Percentiles rank a stretch among this genome's conserved stretches.
These are phyloP conservation scores for Aspergillus kassunensis DNA, from an alignment of 495 filamentous ascomycete species.

Conservation along the genomic window DNA sequence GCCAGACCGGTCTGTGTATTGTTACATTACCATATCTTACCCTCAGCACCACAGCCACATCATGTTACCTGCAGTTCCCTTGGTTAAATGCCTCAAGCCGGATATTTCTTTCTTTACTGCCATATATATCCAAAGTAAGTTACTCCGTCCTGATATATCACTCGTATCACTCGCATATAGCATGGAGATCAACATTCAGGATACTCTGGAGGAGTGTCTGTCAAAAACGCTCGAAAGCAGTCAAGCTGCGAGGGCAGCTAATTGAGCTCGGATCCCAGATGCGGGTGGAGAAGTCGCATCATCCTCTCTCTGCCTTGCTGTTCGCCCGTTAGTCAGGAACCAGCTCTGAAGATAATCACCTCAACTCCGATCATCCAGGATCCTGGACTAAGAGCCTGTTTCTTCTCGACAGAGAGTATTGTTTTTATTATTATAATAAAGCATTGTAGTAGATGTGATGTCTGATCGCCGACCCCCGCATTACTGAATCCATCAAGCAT, in stretches of 20 bases:
- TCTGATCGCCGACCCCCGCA: conserved; percentile 22
- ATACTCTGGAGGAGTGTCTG: too few species aligned
- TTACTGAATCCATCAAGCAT: conserved; percentile 14
- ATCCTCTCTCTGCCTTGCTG: conserved; percentile 8
- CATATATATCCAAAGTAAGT: too few species aligned
- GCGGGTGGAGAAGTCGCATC: conserved; percentile 22
- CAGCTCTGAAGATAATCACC: conserved; percentile 1
- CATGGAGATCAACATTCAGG: too few species aligned
- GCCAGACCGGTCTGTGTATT: not conserved
- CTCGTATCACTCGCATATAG: too few species aligned
- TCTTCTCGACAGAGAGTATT: not conserved
- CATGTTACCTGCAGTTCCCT: not conserved
- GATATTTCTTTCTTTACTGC: too few species aligned
- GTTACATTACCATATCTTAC: not conserved
- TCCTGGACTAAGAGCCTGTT: too few species aligned
- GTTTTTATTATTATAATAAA: not conserved
- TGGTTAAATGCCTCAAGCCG: not conserved
- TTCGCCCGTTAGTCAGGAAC: conserved; percentile 24
- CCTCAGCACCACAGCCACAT: not conserved
- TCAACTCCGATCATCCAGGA: too few species aligned
- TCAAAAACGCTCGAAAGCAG: too few species aligned
- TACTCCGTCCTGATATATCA: too few species aligned
- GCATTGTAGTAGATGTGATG: not conserved
- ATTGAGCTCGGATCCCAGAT: conserved; percentile 17
- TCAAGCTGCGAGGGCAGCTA: too few species aligned